Conservation (phyloP, 23 red algal species). For the Agarophyton chilense region DNA sequence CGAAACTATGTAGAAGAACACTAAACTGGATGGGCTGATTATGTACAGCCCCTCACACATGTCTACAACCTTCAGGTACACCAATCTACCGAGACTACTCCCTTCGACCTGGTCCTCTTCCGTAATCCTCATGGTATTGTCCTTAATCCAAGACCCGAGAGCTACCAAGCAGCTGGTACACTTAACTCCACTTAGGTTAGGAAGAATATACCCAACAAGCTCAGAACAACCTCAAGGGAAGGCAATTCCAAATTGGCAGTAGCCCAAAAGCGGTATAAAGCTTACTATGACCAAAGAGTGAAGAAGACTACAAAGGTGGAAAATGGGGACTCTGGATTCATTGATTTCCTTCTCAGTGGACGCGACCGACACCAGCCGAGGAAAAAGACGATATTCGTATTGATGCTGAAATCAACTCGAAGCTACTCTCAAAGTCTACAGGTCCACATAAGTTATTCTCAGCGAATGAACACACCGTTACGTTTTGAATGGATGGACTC, state of each 20-base stretch:
- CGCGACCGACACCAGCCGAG: neutral
- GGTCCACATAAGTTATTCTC: neutral
- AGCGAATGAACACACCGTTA: neutral
- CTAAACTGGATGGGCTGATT: no score
- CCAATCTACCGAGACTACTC: neutral
- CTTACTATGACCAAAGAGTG: conserved; percentile 2
- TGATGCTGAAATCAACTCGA: no score
- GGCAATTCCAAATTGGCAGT: no score
- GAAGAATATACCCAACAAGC: no score
- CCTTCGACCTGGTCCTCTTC: conserved; percentile 30
- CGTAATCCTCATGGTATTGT: conserved; percentile 18
- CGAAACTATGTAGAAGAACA: conserved; percentile 29
- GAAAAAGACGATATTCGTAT: conserved; percentile 18
- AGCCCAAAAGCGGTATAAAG: no score
- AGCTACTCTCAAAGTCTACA: no score
- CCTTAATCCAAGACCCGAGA: neutral
- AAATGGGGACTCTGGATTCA: neutral
- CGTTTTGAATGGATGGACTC: neutral
- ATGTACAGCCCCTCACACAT: no score
- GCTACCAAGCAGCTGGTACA: no score
- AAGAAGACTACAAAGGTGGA: neutral
- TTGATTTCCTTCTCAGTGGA: neutral
- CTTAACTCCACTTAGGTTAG: no score
- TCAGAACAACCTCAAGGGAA: no score
- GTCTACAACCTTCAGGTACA: no score